phyloP scores from a whole-genome alignment of 352 stramenopile species.

The Phytophthora colocasiae region DNA sequence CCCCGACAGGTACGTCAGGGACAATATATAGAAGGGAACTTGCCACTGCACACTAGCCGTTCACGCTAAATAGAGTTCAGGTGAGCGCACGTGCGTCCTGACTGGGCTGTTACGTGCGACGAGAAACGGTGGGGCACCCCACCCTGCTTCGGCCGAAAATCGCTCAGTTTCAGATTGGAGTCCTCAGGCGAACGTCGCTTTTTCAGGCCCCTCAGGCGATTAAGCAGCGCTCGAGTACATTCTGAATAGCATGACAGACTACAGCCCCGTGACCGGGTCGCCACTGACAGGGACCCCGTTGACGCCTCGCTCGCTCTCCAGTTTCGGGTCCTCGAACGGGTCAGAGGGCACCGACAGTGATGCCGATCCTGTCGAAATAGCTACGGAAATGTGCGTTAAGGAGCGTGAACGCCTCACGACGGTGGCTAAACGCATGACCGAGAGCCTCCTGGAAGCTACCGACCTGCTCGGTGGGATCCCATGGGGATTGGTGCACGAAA shows the following conservation, averaged over 20 bases:
- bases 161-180: slow-evolving; percentile 42
- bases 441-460: slow-evolving; percentile 76
- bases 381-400: slow-evolving; percentile 46
- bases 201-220: background rate
- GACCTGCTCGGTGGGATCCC: slow-evolving; percentile 76
- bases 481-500: slow-evolving; percentile 81
- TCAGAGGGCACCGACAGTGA: slow-evolving; percentile 32
- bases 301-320: slow-evolving; percentile 28
- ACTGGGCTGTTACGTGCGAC: slow-evolving; percentile 32
- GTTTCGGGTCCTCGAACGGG: slow-evolving; percentile 27
- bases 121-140: slow-evolving; percentile 19
- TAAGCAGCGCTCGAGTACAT: slow-evolving; percentile 11
- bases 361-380: slow-evolving; percentile 15
- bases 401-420: slow-evolving; percentile 77
- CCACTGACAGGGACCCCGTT: slow-evolving; percentile 18
- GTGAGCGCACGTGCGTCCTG: slow-evolving; percentile 7
- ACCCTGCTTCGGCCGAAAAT: background rate
- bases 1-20: slow-evolving; percentile 24
- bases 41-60: slow-evolving; percentile 24
- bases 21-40: slow-evolving; percentile 44
- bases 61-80: slow-evolving; percentile 32
- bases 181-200: slow-evolving; percentile 4
- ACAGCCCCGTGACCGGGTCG: slow-evolving; percentile 19
- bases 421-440: slow-evolving; percentile 84
- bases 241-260: slow-evolving; percentile 28